Evolutionary conservation across 1,139 yeast genomes (phyloP), one percentile per base, ranked within the genome.

Genomic region (Candida smagusa): DNA sequence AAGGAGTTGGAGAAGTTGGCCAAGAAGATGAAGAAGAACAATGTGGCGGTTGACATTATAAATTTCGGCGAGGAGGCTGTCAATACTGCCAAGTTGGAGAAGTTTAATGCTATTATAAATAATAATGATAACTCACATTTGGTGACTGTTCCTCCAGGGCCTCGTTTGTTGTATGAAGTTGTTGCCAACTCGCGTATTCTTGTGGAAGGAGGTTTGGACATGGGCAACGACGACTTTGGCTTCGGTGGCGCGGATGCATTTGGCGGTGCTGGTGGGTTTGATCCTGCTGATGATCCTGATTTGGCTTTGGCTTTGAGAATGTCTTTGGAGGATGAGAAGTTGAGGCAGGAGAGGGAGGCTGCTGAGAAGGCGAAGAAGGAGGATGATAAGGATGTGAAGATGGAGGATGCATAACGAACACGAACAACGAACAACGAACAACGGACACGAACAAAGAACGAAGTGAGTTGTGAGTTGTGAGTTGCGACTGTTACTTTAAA

Each of bases 251-350:
- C 67, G 47, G 79, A 73, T 16, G 71, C 65, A 39, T 79, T 74
- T 33, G 68, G 66, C 25, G 74, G 70, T 30, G 77, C 70, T 35
- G 83, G 77, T 46, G 75, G 78, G 48, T 77, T 83, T 28, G 97
- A 92, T 61, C 95, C 96, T 22, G 81, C 83, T 48, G 86, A 87
- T 80, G 99, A 92, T 53, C 98, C 98, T 21, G 98, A 94, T 61
- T 78, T 92, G 56, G 98, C 97, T 1, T 74, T 92, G 70, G 98
- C 97, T 0, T 77, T 92, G 52, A 74, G 95, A 54, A 76, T 86
- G 63, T 84, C 94, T 2, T 69, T 86, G 45, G 95, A 86, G 54
- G 95, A 86, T 54, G 95, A 85, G 53, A 80, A 79, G 54, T 77
- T 84, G 28, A 74, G 95, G 58, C 92, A 83, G 54, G 90, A 82